Evolutionary conservation across 768 basidiomycete genomes (phyloP).

Genomic region (Cubamyces lactineus): DNA sequence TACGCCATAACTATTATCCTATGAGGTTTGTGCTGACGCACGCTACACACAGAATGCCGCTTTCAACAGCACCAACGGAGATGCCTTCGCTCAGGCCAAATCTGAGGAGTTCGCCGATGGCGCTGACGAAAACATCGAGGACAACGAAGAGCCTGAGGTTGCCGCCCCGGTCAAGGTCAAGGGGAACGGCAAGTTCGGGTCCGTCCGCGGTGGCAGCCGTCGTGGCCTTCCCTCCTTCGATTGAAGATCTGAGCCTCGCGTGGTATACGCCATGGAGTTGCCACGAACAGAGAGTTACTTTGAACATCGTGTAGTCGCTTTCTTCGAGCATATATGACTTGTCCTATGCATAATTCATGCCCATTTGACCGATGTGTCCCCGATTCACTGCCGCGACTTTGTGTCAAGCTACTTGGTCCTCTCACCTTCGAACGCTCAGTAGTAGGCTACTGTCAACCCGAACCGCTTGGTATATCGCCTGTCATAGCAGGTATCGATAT

Average conservation of each 20-base stretch:
- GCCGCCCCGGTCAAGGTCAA: background rate
- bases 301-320: too few species aligned
- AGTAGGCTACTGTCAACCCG: too few species aligned
- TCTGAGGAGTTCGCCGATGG: background rate
- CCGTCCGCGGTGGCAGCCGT: background rate
- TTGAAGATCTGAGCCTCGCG: background rate
- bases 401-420: too few species aligned
- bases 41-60: background rate
- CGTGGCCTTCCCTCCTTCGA: background rate
- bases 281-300: background rate
- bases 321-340: too few species aligned
- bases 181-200: background rate
- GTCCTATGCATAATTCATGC: too few species aligned
- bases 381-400: too few species aligned
- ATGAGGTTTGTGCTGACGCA: background rate
- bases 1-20: background rate
- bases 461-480: too few species aligned
- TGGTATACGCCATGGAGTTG: background rate
- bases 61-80: background rate
- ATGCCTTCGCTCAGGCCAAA: background rate
- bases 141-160: background rate
- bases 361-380: too few species aligned
- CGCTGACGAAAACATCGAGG: background rate
- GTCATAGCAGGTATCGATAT: too few species aligned
- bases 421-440: too few species aligned